Evolutionary conservation across 2,329 filamentous ascomycete species (phyloP).

Genomic region (Phoma sp.): DNA sequence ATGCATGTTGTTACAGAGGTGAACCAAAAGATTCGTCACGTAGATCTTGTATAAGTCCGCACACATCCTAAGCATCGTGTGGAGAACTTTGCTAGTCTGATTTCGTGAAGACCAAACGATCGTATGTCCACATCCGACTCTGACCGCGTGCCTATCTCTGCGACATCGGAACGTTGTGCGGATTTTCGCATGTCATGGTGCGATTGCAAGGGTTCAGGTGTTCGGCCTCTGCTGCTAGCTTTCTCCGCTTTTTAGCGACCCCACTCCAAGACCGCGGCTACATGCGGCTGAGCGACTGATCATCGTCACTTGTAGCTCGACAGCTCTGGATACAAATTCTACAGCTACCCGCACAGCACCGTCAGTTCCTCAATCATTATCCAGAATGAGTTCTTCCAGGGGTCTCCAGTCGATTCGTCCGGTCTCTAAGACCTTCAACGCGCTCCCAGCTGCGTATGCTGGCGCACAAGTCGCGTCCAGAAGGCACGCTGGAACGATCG

Average conservation of each 20-base stretch:
- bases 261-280: slow-evolving; percentile 30
- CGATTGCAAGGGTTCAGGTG: slow-evolving; percentile 11
- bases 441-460: slow-evolving; percentile 29
- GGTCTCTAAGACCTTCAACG: slow-evolving; percentile 35
- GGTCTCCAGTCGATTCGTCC: slow-evolving; percentile 38
- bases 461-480: slow-evolving; percentile 33
- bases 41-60: neutral
- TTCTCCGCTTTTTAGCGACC: slow-evolving; percentile 15
- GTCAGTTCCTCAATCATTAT: slow-evolving; percentile 1
- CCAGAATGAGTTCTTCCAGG: slow-evolving; percentile 43
- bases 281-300: slow-evolving; percentile 28
- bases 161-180: slow-evolving; percentile 26
- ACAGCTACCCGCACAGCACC: slow-evolving; percentile 7
- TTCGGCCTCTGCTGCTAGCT: slow-evolving; percentile 12
- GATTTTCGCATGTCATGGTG: slow-evolving; percentile 5
- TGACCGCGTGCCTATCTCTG: slow-evolving; percentile 22
- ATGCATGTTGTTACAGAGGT: slow-evolving; percentile 14
- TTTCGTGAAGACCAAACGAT: neutral
- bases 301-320: slow-evolving; percentile 22
- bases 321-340: slow-evolving; percentile 32
- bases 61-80: neutral
- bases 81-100: slow-evolving; percentile 1
- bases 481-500: slow-evolving; percentile 64
- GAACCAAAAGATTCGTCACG: neutral
- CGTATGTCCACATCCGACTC: slow-evolving; percentile 22